Evolutionary conservation across 2,329 filamentous ascomycete species (phyloP).

Genomic region (Dactylellina parvicollis): DNA sequence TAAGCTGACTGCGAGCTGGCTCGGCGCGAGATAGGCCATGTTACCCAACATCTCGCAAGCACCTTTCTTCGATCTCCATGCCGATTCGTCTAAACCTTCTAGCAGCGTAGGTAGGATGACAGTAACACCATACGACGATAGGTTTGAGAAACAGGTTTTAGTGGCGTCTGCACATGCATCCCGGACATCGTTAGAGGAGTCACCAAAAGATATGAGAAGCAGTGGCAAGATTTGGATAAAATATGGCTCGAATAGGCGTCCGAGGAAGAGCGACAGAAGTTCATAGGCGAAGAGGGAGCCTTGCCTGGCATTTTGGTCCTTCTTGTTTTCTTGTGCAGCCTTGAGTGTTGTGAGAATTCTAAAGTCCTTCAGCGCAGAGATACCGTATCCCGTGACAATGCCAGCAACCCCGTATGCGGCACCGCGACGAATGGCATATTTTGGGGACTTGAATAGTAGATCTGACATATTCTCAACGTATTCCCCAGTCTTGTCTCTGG

Average conservation of each 20-base stretch:
- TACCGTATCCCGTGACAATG: constrained; percentile 85
- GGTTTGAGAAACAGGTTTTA: constrained; percentile 89
- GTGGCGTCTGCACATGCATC: constrained; percentile 92
- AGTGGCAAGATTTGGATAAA: constrained; percentile 95
- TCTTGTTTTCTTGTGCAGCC: constrained; percentile 91
- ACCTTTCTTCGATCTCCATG: constrained; percentile 98
- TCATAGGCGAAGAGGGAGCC: constrained; percentile 91
- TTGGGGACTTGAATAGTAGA: constrained; percentile 84
- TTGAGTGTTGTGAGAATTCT: constrained; percentile 84
- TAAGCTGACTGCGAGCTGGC: constrained; percentile 89
- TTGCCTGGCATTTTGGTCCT: constrained; percentile 86
- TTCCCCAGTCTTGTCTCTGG: constrained; percentile 77
- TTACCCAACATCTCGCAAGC: constrained; percentile 95
- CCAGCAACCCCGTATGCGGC: constrained; percentile 95
- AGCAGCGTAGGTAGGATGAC: constrained; percentile 90
- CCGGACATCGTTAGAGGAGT: constrained; percentile 85
- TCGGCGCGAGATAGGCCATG: constrained; percentile 97
- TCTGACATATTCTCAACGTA: constrained; percentile 85
- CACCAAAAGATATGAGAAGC: constrained; percentile 86
- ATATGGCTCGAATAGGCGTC: constrained; percentile 92
- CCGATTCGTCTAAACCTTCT: constrained; percentile 89
- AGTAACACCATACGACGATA: constrained; percentile 96
- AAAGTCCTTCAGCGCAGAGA: constrained; percentile 82
- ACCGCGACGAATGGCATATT: constrained; percentile 89
- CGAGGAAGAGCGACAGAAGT: constrained; percentile 84